Base-by-base conservation (phyloP, 2,329 filamentous ascomycete species). In the Aspergillus puulaauensis region DNA sequence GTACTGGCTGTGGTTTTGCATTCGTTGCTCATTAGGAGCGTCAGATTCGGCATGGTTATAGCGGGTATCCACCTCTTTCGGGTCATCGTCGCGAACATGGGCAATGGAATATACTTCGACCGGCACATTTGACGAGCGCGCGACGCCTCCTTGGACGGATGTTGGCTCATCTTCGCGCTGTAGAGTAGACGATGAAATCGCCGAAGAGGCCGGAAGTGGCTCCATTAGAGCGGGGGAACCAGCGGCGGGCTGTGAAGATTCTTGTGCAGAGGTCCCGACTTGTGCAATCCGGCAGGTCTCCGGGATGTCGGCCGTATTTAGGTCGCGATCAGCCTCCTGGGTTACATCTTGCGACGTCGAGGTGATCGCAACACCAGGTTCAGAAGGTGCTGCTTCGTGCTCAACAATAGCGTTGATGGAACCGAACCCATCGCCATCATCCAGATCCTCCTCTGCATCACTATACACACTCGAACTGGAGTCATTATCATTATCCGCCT, bases 401-500 rank as follows among this genome's bases (percentile, higher is more conserved):
- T 69, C 68, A 31, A 66, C 72, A 60, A 81, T 80, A 12, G 79
- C 79, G 66, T 81, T 77, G 58, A 81, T 80, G 8, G 79, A 81
- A 9, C 78, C 79, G 66, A 79, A 81, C 1, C 76, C 75, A 63
- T 79, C 75, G 1, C 75, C 74, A 43, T 75, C 74, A 43, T 79
- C 69, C 4, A 77, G 60, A 9, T 72, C 73, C 53, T 78, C 75
- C 27, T 74, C 71, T 8, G 75, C 77, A 64, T 77, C 75, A 62
- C 78, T 81, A 60, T 81, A 81, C 51, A 81, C 66, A 64, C 79
- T 81, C 33, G 77, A 75, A 17, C 70, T 70, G 17, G 75, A 76
- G 7, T 77, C 75, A 27, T 70, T 71, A 46, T 76, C 75, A n/a
- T 37, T n/a, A 37, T n/a, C 35, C 12, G 35, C 14, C 14, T n/a